A percentile compares a stretch with the other conserved stretches of the same genome.
These are phyloP conservation scores for Fusarium nodosum DNA, from an alignment of 2,329 filamentous ascomycete genomes.

Conservation along the genomic window DNA sequence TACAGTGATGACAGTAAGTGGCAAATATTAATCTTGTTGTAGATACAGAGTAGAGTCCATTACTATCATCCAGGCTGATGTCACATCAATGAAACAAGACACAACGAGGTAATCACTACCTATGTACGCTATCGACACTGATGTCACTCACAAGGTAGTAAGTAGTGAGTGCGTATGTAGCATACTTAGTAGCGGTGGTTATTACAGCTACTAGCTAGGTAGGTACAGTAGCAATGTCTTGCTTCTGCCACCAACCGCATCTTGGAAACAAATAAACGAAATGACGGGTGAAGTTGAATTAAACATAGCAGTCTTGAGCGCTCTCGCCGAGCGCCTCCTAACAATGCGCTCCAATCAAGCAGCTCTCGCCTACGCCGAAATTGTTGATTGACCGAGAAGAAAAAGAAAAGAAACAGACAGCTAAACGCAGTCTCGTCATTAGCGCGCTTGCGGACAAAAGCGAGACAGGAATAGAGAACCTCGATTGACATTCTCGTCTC, in stretches of 20 bases:
- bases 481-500: not conserved
- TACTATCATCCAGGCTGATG: not conserved
- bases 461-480: not conserved
- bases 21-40: conserved; percentile 2
- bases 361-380: conserved; percentile 23
- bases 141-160: not conserved
- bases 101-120: not conserved
- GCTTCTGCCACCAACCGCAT: conserved; percentile 16
- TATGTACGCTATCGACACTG: not conserved
- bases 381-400: not conserved
- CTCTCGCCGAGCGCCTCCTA: conserved; percentile 22
- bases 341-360: conserved; percentile 40
- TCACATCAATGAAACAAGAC: not conserved
- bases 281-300: conserved; percentile 13
- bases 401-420: conserved; percentile 19
- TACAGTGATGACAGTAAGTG: not conserved
- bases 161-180: not conserved
- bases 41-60: not conserved
- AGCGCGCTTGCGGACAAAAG: conserved; percentile 39
- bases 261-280: conserved; percentile 19
- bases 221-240: conserved; percentile 5
- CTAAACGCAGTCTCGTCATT: conserved; percentile 47
- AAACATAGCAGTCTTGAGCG: conserved; percentile 5
- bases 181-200: not conserved
- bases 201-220: conserved; percentile 10